phyloP scores from a whole-genome alignment of 192 early-diverging fungal genomes.

The Podila horticola region DNA sequence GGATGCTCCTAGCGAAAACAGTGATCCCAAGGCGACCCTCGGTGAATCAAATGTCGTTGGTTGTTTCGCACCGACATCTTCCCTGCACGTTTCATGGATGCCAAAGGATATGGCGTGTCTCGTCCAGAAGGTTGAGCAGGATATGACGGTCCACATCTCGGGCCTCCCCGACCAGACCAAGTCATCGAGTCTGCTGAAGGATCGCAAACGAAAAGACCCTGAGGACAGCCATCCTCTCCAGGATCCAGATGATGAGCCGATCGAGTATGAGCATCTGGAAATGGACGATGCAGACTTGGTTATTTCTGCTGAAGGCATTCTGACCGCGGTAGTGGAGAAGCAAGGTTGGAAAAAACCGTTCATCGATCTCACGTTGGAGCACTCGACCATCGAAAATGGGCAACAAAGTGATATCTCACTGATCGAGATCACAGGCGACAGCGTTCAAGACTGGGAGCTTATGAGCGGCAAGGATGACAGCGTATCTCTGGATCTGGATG shows the following conservation, averaged over 20 bases:
- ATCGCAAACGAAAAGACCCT: conserved; percentile 42
- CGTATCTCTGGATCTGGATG: background rate
- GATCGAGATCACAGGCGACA: conserved; percentile 19
- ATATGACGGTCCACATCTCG: conserved; percentile 23
- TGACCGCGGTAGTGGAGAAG: conserved; percentile 20
- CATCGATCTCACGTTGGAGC: conserved; percentile 16
- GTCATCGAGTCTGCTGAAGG: conserved; percentile 27
- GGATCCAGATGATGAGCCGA: conserved; percentile 8
- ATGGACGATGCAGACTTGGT: conserved; percentile 41
- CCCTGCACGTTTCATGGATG: conserved; percentile 39
- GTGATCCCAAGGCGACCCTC: background rate
- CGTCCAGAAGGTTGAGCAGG: conserved; percentile 40
- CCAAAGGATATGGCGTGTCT: conserved; percentile 8
- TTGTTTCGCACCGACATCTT: conserved; percentile 40
- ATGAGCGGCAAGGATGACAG: background rate
- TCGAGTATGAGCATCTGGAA: conserved; percentile 40
- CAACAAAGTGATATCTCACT: conserved; percentile 12
- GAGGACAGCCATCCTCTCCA: conserved; percentile 23
- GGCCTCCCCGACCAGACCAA: conserved; percentile 38
- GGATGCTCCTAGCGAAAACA: background rate
- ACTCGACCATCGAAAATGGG: background rate
- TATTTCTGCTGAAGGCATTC: conserved; percentile 12
- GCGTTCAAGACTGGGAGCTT: conserved; percentile 37
- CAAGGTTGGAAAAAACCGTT: conserved; percentile 45
- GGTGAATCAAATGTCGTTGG: conserved; percentile 21